phyloP scores from a whole-genome alignment of 2,329 filamentous ascomycete genomes.

The Cladosporium austrohemisphaericum region DNA sequence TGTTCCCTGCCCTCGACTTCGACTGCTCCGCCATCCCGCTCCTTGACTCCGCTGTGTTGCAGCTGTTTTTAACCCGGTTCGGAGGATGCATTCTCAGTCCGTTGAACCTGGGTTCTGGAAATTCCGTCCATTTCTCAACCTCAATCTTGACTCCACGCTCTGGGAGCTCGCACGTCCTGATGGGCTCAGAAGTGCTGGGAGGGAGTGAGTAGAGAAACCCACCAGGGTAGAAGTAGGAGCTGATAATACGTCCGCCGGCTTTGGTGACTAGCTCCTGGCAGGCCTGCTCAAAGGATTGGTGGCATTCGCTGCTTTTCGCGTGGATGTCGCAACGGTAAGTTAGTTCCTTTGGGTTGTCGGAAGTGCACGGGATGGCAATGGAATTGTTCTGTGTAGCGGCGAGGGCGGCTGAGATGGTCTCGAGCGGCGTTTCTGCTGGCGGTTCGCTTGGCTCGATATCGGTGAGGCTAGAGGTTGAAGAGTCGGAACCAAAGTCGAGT shows the following conservation, averaged over 20 bases:
- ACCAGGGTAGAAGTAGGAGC: conserved; percentile 19
- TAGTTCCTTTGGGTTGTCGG: not conserved
- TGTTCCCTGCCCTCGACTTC: not conserved
- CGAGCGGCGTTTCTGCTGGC: not conserved
- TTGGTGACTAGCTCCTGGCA: conserved; percentile 18
- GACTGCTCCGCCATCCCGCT: not conserved
- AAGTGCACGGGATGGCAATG: not conserved
- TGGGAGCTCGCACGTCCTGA: conserved; percentile 11
- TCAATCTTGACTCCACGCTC: conserved; percentile 15
- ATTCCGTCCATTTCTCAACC: conserved; percentile 16
- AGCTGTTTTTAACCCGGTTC: no score
- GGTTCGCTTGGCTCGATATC: not conserved
- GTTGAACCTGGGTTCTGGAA: conserved; percentile 18
- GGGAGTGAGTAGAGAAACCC: conserved; percentile 23
- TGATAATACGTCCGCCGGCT: conserved; percentile 19
- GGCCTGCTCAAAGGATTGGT: conserved; percentile 16
- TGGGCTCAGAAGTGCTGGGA: conserved; percentile 9
- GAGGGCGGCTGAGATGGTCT: no score
- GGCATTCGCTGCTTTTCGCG: conserved; percentile 13
- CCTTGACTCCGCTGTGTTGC: not conserved
- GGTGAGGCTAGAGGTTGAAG: not conserved
- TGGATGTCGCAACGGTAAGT: conserved; percentile 21
- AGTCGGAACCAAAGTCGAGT: conserved; percentile 5
- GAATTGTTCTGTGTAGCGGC: not conserved
- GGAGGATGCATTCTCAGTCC: conserved; percentile 16